Evolutionary conservation across 176 grass and related monocot genomes (phyloP), one percentile per base, ranked within the genome.

Genomic region (Avena sativa): DNA sequence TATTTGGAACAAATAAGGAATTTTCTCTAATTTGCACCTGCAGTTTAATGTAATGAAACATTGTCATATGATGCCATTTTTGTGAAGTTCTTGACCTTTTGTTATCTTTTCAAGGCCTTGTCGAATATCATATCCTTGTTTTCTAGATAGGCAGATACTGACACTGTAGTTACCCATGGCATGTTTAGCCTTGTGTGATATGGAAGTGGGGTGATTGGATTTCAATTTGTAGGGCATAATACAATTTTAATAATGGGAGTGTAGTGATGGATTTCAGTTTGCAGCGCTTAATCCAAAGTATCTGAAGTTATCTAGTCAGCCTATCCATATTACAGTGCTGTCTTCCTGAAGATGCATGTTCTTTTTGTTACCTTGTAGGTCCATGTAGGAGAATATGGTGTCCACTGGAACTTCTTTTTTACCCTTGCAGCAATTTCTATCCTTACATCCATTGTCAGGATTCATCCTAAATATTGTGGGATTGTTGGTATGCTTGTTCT

Each of bases 371-470:
- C 84, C 17, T 78, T 91, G 50, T 87, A 98, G 96, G 90, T 96
- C 64, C 96, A 98, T 96, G 88, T 90, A 71, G 96, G 93, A 76
- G 96, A 98, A 88, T 98, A 98, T 64, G 96, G 96, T 58, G 96
- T 96, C 67, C 96, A 98, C 34, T 98, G 92, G 96, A 98, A 98
- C 83, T 98, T 98, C 83, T 98, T 98, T 98, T 98, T 98, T 83
- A 98, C 96, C 25, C 96, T 96, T 64, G 92, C 92, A 78, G 93
- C 86, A 80, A 86, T 98, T 90, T 91, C 93, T 79, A 88, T 94
- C 69, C 76, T 98, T 78, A 92, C 93, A 88, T 93, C 94, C 7
- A 76, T 93, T 53, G 73, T 94, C 83, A 90, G 79, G 61, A 94
- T 98, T 47, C 87, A 94, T 92, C 90, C 94, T 52, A 93, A 83